Conservation (phyloP, 495 filamentous ascomycete species). For the Penicillium crystallinum region DNA sequence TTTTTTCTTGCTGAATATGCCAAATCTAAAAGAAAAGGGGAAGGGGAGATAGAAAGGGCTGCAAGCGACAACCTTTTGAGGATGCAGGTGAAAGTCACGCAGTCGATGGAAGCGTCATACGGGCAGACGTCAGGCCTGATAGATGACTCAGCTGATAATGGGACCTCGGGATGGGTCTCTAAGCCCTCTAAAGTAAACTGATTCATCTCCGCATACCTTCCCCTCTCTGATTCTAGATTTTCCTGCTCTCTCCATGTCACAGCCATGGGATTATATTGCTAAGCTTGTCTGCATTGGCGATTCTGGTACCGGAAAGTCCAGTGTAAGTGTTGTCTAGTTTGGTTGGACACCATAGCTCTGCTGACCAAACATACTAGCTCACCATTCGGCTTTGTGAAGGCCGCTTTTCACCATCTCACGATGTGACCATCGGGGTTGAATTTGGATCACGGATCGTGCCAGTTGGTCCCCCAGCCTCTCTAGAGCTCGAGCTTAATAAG, state of each 20-base stretch:
- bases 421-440: slow-evolving; percentile 97
- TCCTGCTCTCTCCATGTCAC: slow-evolving; percentile 53
- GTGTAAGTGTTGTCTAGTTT: slow-evolving; percentile 38
- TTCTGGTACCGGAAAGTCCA: slow-evolving; percentile 87
- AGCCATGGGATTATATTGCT: slow-evolving; percentile 96
- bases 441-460: slow-evolving; percentile 93
- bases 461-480: slow-evolving; percentile 67
- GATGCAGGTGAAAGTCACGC: slow-evolving; percentile 13
- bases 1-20: not conserved
- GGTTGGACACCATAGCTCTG: not conserved
- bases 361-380: slow-evolving; percentile 46
- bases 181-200: slow-evolving; percentile 1
- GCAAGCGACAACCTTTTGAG: not conserved
- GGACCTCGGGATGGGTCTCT: not conserved
- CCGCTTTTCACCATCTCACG: slow-evolving; percentile 85
- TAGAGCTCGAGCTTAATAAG: slow-evolving; percentile 35
- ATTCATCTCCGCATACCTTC: slow-evolving; percentile 1
- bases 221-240: slow-evolving; percentile 5
- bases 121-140: slow-evolving; percentile 36
- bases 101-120: slow-evolving; percentile 37
- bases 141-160: slow-evolving; percentile 39
- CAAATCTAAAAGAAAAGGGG: not conserved
- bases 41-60: not conserved
- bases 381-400: slow-evolving; percentile 97
- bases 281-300: slow-evolving; percentile 98